Evolutionary conservation across 306 rosid species (phyloP), one percentile per base, ranked within the genome.

Genomic region (Fragaria iinumae): DNA sequence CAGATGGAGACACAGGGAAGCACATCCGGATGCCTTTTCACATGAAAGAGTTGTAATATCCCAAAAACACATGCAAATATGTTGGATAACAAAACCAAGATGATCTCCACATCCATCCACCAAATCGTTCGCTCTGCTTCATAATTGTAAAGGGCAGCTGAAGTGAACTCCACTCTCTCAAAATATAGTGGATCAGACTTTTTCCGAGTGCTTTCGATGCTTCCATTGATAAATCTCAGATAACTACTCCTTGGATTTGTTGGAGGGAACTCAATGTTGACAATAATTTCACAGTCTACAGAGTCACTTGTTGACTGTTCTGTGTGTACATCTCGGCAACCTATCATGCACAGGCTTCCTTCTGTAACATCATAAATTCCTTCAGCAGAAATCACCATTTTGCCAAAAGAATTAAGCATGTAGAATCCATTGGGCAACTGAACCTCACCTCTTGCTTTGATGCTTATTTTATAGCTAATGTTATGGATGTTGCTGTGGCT

Each of bases 291-390:
- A 81, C 92, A 90, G 41, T 86, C 95, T 72, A 73, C 5, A 50
- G 83, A 79, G 23, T 55, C 69, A 16, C 49, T 38, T 41, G 11
- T 48, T 50, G 73, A 55, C 67, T 9, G 72, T 38, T 59, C 21
- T 36, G 20, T 76, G 52, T 8, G 72, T 65, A 81, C 45, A 69
- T 80, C 55, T 16, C 87, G 65, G 77, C 89, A 90, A 63, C 95
- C 95, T 21, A 90, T 73, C 95, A 88, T 88, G 44, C 95, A 90
- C 81, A 90, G 76, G 45, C 20, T 79, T 81, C 91, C 94, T 18
- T 81, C 21, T 73, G 32, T 29, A 29, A 29, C 69, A 83, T 90
- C 84, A 81, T 88, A 88, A 12, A 70, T 29, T 76, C 95, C 95
- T 77, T 90, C 92, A 0, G 88, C 88, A 25, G 72, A 66, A 69